Evolutionary conservation across 352 stramenopile species (phyloP).

Genomic region (Hyaloperonospora arabidopsidis): DNA sequence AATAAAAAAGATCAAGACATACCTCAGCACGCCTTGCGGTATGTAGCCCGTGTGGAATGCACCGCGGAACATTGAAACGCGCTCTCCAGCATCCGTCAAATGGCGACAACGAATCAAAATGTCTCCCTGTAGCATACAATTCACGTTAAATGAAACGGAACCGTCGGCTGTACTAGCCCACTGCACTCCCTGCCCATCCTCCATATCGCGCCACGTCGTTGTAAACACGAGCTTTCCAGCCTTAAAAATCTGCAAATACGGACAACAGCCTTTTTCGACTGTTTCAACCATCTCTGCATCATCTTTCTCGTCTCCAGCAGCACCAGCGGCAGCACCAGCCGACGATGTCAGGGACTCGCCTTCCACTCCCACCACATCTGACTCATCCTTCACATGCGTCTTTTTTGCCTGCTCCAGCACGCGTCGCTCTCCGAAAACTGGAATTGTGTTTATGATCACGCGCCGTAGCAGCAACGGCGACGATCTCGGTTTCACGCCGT

Average conservation of each 20-base stretch:
- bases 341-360: conserved; percentile 19
- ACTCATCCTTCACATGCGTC: conserved; percentile 18
- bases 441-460: conserved; percentile 94
- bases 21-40: conserved; percentile 90
- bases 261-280: conserved; percentile 88
- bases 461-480: conserved; percentile 91
- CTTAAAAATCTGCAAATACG: conserved; percentile 98
- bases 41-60: conserved; percentile 98
- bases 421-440: conserved; percentile 69
- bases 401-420: conserved; percentile 50
- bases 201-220: conserved; percentile 83
- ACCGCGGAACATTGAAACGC: conserved; percentile 95
- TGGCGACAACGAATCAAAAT: conserved; percentile 94
- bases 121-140: conserved; percentile 96
- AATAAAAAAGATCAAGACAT: conserved; percentile 6
- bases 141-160: conserved; percentile 90
- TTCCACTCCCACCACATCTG: conserved; percentile 27
- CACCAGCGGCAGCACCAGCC: conserved; percentile 1
- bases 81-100: conserved; percentile 81
- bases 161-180: conserved; percentile 87
- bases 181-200: conserved; percentile 83
- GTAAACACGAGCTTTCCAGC: conserved; percentile 93
- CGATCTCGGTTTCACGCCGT: conserved; percentile 90
- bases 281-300: conserved; percentile 53
- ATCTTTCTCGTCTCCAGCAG: conserved; percentile 15